A percentile compares a stretch with the other conserved stretches of the same genome.
These are phyloP conservation scores for Phytopythium aichiense DNA, from an alignment of 352 stramenopile species.

Conservation along the genomic window DNA sequence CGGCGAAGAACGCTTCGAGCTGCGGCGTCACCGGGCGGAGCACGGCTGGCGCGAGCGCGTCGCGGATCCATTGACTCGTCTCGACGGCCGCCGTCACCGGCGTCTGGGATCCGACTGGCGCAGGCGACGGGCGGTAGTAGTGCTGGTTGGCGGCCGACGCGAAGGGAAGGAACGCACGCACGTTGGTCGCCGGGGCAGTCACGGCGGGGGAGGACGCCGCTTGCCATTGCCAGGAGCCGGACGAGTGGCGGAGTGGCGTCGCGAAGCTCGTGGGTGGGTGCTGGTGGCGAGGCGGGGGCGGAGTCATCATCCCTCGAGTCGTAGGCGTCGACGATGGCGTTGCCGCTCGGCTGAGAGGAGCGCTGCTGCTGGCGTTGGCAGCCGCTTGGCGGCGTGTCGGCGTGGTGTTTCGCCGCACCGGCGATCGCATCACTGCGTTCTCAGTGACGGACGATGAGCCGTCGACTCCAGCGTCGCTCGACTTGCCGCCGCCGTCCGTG, in stretches of 20 bases:
- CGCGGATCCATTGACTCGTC: conserved; percentile 79
- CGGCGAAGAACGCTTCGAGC: conserved; percentile 54
- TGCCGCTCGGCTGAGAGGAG: neutral
- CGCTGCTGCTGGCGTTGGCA: neutral
- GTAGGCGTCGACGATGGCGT: neutral
- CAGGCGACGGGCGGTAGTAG: conserved; percentile 26
- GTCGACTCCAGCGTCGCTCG: neutral
- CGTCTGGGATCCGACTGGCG: conserved; percentile 51
- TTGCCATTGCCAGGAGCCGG: conserved; percentile 62
- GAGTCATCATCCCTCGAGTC: conserved; percentile 30
- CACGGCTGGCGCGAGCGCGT: conserved; percentile 39
- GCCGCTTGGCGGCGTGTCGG: neutral
- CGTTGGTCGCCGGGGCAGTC: conserved; percentile 6
- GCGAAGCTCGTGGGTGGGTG: conserved; percentile 18
- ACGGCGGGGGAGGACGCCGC: conserved; percentile 39
- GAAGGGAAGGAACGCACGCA: conserved; percentile 18
- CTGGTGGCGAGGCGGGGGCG: conserved; percentile 28
- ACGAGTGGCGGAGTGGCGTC: conserved; percentile 19
- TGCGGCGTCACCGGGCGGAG: conserved; percentile 34
- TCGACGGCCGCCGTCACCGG: conserved; percentile 78
- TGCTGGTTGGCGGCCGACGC: conserved; percentile 2
- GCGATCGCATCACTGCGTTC: conserved; percentile 23
- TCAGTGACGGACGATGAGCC: conserved; percentile 3
- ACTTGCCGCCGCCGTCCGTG: conserved; percentile 13
- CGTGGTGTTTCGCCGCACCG: conserved; percentile 22